Percentiles rank a stretch among this genome's conserved stretches.
Evolutionary conservation across 2,329 filamentous ascomycete genomes (phyloP).

Genomic region (Venturia asperata): DNA sequence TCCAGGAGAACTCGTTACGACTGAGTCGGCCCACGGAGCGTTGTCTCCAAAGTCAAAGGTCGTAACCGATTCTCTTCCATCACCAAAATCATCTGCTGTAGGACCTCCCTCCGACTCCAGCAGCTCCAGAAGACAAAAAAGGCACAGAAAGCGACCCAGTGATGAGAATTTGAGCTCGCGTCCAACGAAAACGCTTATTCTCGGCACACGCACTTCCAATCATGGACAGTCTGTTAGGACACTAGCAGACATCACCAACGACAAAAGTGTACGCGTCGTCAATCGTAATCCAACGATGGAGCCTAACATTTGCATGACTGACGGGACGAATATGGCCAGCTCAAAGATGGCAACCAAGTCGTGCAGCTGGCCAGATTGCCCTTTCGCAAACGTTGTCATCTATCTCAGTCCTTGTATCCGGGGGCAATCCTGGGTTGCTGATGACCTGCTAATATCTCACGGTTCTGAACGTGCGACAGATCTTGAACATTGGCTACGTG

Average conservation of each 20-base stretch:
- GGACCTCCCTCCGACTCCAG: not conserved
- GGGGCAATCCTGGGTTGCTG: slow-evolving; percentile 5
- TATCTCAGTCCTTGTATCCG: slow-evolving; percentile 13
- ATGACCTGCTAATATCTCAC: slow-evolving; percentile 10
- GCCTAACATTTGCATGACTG: no score
- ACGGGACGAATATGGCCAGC: not conserved
- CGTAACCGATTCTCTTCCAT: slow-evolving; percentile 8
- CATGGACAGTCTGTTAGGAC: not conserved
- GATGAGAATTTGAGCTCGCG: not conserved
- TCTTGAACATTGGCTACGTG: slow-evolving; percentile 15
- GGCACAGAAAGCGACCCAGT: not conserved
- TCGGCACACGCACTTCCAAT: not conserved
- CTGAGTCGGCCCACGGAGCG: not conserved
- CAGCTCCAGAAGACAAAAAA: not conserved
- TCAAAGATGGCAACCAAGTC: not conserved
- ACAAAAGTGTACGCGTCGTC: not conserved
- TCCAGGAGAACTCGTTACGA: not conserved
- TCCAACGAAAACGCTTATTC: not conserved
- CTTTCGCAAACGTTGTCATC: slow-evolving; percentile 12
- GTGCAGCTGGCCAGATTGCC: slow-evolving; percentile 5
- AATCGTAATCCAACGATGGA: not conserved
- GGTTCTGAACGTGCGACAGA: slow-evolving; percentile 1
- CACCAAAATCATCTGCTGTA: not conserved
- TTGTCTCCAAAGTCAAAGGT: not conserved
- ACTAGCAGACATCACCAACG: not conserved